These are phyloP conservation scores for Capniomyces stellatus DNA, from an alignment of 371 early-diverging fungal species.

Conservation along the genomic window DNA sequence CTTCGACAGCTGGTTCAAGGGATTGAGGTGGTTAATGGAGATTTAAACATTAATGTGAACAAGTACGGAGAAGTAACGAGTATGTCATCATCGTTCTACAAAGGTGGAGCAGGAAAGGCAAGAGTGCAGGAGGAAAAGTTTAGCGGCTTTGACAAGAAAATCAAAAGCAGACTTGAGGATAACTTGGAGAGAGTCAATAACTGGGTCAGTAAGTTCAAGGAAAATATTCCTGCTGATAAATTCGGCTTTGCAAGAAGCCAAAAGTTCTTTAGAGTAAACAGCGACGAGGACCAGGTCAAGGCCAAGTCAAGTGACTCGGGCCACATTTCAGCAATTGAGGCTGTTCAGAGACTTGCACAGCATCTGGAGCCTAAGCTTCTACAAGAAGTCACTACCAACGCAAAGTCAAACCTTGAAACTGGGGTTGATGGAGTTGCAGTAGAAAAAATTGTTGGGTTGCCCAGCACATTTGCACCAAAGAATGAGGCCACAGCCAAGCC, in stretches of 20 bases:
- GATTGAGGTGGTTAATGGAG: slow-evolving; percentile 57
- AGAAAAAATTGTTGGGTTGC: slow-evolving; percentile 29
- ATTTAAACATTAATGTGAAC: slow-evolving; percentile 66
- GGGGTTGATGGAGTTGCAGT: slow-evolving; percentile 14
- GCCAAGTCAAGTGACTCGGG: not conserved
- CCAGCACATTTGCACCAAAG: slow-evolving; percentile 28
- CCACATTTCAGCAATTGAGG: slow-evolving; percentile 16
- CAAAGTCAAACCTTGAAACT: slow-evolving; percentile 4
- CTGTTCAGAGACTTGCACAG: slow-evolving; percentile 13
- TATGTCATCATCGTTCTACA: slow-evolving; percentile 37
- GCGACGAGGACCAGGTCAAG: not conserved
- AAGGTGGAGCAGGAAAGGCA: not conserved
- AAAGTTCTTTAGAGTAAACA: not conserved
- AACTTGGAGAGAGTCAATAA: not conserved
- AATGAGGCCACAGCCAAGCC: slow-evolving; percentile 30
- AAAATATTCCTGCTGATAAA: not conserved
- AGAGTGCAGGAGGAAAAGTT: not conserved
- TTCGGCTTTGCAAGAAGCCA: not conserved
- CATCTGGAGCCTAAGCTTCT: slow-evolving; percentile 11
- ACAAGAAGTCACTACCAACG: slow-evolving; percentile 8
- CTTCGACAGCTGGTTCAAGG: slow-evolving; percentile 54
- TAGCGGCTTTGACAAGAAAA: not conserved
- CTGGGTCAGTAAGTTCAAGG: not conserved
- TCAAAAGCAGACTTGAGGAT: not conserved
- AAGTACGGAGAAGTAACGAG: slow-evolving; percentile 43